Conservation (phyloP, 306 rosid genomes). For the peach (Prunus persica) region Prunus_persica_NCBIv2 NC_034010.1:24756501-24757000, state of each 20-base stretch:
- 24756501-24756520: constrained; percentile 53
- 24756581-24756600: constrained; percentile 79
- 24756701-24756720: background rate
- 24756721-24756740: background rate
- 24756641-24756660: constrained; percentile 46
- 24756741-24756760: background rate
- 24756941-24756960: background rate
- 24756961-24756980: background rate
- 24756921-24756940: no score
- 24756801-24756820: constrained; percentile 10
- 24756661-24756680: constrained; percentile 6
- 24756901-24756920: background rate
- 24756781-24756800: background rate
- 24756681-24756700: background rate
- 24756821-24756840: background rate
- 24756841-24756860: background rate
- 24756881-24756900: background rate
- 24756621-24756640: constrained; percentile 54
- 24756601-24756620: constrained; percentile 69
- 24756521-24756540: constrained; percentile 77
- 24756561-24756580: constrained; percentile 78
- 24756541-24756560: constrained; percentile 85
- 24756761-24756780: background rate
- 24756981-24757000: background rate
- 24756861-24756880: background rate